Percentiles rank a stretch among this genome's conserved stretches.
phyloP scores from a whole-genome alignment of 768 basidiomycete species.

The Pisolithus marmoratus region DNA sequence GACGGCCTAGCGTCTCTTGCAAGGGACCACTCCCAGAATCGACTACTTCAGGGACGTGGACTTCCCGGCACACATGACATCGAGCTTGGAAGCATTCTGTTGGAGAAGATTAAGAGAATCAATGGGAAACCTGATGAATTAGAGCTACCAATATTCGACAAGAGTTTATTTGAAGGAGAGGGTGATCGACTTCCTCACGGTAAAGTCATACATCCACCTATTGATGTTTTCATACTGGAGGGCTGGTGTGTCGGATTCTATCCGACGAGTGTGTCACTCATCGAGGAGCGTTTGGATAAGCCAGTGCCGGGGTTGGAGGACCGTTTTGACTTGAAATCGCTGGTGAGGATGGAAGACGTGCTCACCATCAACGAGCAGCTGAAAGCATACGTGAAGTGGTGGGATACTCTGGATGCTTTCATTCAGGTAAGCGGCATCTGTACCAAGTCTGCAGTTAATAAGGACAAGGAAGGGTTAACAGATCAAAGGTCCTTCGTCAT shows the following conservation, averaged over 20 bases:
- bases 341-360: slow-evolving; percentile 48
- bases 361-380: slow-evolving; percentile 59
- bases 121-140: slow-evolving; percentile 29
- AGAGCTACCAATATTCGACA: slow-evolving; percentile 79
- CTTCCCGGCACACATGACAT: slow-evolving; percentile 92
- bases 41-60: slow-evolving; percentile 75
- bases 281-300: slow-evolving; percentile 48
- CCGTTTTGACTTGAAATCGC: slow-evolving; percentile 29
- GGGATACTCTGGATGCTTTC: slow-evolving; percentile 67
- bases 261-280: slow-evolving; percentile 46
- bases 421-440: slow-evolving; percentile 53
- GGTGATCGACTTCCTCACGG: slow-evolving; percentile 66
- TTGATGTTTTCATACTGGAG: slow-evolving; percentile 88
- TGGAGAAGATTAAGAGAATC: slow-evolving; percentile 44
- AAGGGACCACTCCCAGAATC: slow-evolving; percentile 43
- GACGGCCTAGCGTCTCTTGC: slow-evolving; percentile 53
- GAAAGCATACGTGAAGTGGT: slow-evolving; percentile 56
- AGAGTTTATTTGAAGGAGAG: slow-evolving; percentile 72
- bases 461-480: slow-evolving; percentile 9
- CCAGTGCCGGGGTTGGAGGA: slow-evolving; percentile 20
- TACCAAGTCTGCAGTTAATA: slow-evolving; percentile 2
- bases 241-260: slow-evolving; percentile 95
- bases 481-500: slow-evolving; percentile 34
- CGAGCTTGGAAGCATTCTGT: slow-evolving; percentile 48
- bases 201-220: slow-evolving; percentile 39